phyloP scores from a whole-genome alignment of 352 stramenopile species.

The Achlya hypogyna region DNA sequence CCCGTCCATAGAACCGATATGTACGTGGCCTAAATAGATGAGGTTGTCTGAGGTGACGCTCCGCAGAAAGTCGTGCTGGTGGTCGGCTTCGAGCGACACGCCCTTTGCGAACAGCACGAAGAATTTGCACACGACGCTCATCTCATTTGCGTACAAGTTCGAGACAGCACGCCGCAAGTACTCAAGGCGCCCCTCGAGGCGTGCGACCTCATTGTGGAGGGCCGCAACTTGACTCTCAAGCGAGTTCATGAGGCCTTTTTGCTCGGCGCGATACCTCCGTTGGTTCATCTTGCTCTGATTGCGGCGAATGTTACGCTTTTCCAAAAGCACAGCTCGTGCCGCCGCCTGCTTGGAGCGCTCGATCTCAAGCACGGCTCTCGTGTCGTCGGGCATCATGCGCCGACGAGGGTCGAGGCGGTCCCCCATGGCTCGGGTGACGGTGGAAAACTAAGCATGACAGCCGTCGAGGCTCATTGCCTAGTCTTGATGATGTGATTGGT shows the following conservation, averaged over 20 bases:
- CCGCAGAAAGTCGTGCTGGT: conserved; percentile 7
- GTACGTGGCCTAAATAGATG: conserved; percentile 17
- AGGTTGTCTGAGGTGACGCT: conserved; percentile 6
- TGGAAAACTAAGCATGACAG: conserved; percentile 14
- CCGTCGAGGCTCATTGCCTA: background rate
- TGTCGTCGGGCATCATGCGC: background rate
- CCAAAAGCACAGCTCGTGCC: background rate
- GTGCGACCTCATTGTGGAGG: background rate
- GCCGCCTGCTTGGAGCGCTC: background rate
- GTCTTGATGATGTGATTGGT: conserved; percentile 7
- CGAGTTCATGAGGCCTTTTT: background rate
- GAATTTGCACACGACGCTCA: background rate
- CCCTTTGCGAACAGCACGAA: background rate
- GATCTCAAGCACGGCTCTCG: background rate
- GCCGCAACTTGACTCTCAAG: background rate
- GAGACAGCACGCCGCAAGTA: background rate
- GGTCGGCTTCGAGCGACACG: background rate
- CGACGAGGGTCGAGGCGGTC: background rate
- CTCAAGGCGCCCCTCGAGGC: conserved; percentile 1
- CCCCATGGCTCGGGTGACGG: background rate
- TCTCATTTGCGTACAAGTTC: background rate
- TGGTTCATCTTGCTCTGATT: conserved; percentile 19
- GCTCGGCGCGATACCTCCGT: conserved; percentile 5
- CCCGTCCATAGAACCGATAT: conserved; percentile 9
- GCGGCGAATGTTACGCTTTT: background rate